Percentiles rank a stretch among this genome's conserved stretches.
Evolutionary conservation across 1,139 yeast genomes (phyloP).

Genomic region (Scheffersomyces cryptocercus): DNA sequence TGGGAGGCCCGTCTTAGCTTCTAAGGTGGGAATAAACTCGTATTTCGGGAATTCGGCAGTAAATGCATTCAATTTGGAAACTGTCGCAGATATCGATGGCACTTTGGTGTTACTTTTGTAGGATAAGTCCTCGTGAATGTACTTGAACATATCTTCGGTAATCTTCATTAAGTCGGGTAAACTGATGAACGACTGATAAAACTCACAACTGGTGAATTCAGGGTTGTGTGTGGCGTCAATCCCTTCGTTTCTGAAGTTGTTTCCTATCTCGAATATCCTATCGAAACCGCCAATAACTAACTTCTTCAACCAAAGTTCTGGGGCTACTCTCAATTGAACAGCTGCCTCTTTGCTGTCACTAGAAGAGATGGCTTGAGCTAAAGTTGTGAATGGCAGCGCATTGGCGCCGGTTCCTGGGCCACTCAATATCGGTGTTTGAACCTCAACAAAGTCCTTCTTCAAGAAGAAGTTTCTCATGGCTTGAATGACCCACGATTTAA

Average conservation of each 20-base stretch:
- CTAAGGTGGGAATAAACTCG: constrained; percentile 64
- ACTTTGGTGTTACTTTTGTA: constrained; percentile 2
- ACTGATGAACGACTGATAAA: constrained; percentile 77
- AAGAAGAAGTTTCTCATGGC: constrained; percentile 60
- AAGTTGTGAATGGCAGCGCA: constrained; percentile 78
- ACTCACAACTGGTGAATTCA: constrained; percentile 92
- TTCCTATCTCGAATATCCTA: constrained; percentile 83
- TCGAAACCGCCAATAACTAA: constrained; percentile 83
- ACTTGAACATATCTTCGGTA: constrained; percentile 59
- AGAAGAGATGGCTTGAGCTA: constrained; percentile 46
- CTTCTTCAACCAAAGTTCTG: constrained; percentile 90
- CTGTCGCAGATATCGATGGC: constrained; percentile 10
- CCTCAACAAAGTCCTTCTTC: constrained; percentile 66
- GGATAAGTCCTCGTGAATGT: constrained; percentile 28
- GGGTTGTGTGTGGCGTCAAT: constrained; percentile 93
- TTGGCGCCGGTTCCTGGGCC: constrained; percentile 81
- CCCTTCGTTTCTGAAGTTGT: constrained; percentile 88
- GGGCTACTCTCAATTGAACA: constrained; percentile 81
- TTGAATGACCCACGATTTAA: constrained; percentile 55
- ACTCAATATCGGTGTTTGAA: constrained; percentile 82
- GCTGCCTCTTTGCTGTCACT: constrained; percentile 23
- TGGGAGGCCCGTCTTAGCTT: constrained; percentile 39
- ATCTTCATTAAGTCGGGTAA: constrained; percentile 65
- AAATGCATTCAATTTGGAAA: constrained; percentile 19
- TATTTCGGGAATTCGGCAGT: constrained; percentile 31